phyloP scores from a whole-genome alignment of 2,329 filamentous ascomycete genomes.

The Aspergillus sp. region DNA sequence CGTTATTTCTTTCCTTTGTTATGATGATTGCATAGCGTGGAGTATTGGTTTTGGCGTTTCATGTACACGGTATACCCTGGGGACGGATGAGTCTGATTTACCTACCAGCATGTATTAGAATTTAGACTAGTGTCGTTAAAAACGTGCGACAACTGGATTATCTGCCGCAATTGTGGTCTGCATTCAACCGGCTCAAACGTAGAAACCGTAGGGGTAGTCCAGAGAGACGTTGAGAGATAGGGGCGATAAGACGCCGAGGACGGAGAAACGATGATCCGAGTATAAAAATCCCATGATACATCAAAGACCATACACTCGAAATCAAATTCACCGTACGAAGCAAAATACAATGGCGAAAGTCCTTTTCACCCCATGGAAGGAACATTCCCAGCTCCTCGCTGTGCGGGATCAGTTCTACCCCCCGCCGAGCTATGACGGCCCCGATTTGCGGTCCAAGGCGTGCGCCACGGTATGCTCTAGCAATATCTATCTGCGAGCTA shows the following conservation, averaged over 20 bases:
- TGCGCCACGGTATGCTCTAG: slow-evolving; percentile 36
- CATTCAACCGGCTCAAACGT: too few species aligned
- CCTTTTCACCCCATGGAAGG: slow-evolving; percentile 43
- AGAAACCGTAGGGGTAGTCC: too few species aligned
- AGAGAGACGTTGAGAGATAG: neutral
- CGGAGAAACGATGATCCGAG: slow-evolving; percentile 17
- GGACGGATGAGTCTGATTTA: slow-evolving; percentile 14
- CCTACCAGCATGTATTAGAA: slow-evolving; percentile 14
- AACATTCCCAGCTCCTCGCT: slow-evolving; percentile 32
- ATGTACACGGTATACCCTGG: slow-evolving; percentile 26
- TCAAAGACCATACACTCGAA: neutral
- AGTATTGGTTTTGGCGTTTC: slow-evolving; percentile 23
- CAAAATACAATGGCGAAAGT: slow-evolving; percentile 35
- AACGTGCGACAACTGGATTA: slow-evolving; percentile 1
- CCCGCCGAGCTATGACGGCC: slow-evolving; percentile 26
- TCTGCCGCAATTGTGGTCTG: neutral
- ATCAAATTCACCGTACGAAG: neutral
- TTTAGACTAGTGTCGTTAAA: slow-evolving; percentile 4
- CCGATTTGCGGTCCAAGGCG: slow-evolving; percentile 38
- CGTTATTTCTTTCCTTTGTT: slow-evolving; percentile 11
- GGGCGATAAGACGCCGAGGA: slow-evolving; percentile 1
- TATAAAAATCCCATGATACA: slow-evolving; percentile 17
- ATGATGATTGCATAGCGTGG: slow-evolving; percentile 33
- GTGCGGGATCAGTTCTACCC: slow-evolving; percentile 42
- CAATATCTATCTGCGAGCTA: slow-evolving; percentile 1